Conservation (phyloP, 31 red algal species). For the Odonthalia washingtoniensis region DNA sequence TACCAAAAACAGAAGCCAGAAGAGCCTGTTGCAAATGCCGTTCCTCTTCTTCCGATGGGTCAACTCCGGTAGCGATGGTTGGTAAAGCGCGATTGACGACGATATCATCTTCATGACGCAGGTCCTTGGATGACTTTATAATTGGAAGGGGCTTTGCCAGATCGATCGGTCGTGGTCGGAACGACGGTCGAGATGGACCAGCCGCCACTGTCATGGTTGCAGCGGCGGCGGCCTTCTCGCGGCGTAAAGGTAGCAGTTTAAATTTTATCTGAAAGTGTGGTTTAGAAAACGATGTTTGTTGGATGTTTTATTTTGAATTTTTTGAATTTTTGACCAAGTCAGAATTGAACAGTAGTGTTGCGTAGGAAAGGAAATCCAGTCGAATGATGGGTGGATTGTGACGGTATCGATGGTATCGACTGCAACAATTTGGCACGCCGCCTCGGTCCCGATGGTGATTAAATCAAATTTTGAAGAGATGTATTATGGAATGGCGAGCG, state of each 20-base stretch:
- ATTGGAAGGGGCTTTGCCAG: conserved; percentile 85
- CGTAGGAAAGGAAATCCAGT: too few species aligned
- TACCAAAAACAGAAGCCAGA: conserved; percentile 80
- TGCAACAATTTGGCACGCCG: too few species aligned
- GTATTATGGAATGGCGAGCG: too few species aligned
- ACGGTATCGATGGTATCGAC: too few species aligned
- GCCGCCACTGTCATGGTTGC: not conserved
- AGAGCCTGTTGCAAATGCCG: conserved; percentile 94
- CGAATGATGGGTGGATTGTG: too few species aligned
- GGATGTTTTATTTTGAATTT: not conserved
- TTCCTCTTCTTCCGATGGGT: conserved; percentile 86
- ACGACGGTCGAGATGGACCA: conserved; percentile 62
- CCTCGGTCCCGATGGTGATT: too few species aligned
- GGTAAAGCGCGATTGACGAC: conserved; percentile 89
- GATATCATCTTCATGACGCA: conserved; percentile 83
- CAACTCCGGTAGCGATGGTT: conserved; percentile 86
- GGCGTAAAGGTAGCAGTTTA: conserved; percentile 40
- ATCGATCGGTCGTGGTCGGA: conserved; percentile 94
- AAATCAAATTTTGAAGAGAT: too few species aligned
- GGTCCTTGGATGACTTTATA: conserved; percentile 70
- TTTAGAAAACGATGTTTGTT: conserved; percentile 3
- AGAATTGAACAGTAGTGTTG: too few species aligned
- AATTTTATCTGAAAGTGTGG: too few species aligned
- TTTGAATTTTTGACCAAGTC: too few species aligned
- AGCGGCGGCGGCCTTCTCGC: conserved; percentile 40